phyloP scores from a whole-genome alignment of 768 basidiomycete genomes.

The Suillus decipiens region DNA sequence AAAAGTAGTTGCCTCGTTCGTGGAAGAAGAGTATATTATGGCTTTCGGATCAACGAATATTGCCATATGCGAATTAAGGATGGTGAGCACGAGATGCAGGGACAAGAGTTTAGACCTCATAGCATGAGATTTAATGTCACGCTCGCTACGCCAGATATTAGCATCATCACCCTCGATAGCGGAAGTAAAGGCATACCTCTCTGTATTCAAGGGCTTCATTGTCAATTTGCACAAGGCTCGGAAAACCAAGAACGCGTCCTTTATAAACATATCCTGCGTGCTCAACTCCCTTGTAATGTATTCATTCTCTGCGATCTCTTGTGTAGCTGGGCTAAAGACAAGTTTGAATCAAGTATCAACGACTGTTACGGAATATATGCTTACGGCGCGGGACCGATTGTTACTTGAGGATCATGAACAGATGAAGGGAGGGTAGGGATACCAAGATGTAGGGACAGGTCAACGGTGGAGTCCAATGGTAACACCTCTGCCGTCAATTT shows the following conservation, averaged over 20 bases:
- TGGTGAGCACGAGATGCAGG: conserved; percentile 89
- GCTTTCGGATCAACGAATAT: conserved; percentile 86
- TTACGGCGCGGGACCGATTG: background rate
- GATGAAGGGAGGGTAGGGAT: background rate
- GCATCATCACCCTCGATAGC: conserved; percentile 11
- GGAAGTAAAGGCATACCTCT: conserved; percentile 61
- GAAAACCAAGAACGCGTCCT: conserved; percentile 98
- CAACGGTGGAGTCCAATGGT: background rate
- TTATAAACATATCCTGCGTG: conserved; percentile 88
- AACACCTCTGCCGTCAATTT: background rate
- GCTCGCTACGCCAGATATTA: conserved; percentile 59
- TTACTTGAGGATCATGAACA: background rate
- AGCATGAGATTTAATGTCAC: conserved; percentile 93
- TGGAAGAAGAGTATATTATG: conserved; percentile 90
- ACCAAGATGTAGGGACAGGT: background rate
- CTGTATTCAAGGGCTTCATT: conserved; percentile 93
- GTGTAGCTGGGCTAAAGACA: background rate
- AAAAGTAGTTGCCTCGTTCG: conserved; percentile 85
- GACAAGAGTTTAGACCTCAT: conserved; percentile 97
- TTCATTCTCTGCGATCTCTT: conserved; percentile 14
- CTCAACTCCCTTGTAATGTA: conserved; percentile 50
- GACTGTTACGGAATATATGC: background rate
- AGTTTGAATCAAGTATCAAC: background rate
- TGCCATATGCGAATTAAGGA: conserved; percentile 88
- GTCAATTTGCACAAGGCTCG: conserved; percentile 95